Conservation (phyloP, 495 filamentous ascomycete species). For the Podospora pseudocomata region DNA sequence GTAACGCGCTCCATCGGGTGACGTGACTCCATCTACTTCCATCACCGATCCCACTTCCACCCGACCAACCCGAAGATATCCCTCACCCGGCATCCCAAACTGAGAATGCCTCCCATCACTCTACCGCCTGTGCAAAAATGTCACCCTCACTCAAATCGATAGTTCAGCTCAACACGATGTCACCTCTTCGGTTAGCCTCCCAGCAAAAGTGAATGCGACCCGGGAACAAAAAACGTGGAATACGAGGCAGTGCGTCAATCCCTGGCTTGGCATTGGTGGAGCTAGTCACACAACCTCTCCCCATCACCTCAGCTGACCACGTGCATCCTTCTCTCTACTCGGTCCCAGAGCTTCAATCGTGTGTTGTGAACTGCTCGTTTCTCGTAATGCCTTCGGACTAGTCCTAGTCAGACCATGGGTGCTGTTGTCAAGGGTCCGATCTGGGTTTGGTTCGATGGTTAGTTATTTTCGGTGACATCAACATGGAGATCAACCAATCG, state of each 20-base stretch:
- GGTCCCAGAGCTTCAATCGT: neutral
- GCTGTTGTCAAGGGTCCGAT: too few species aligned
- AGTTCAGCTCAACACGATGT: neutral
- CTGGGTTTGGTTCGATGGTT: too few species aligned
- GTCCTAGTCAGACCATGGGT: neutral
- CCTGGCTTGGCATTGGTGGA: neutral
- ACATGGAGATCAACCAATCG: neutral
- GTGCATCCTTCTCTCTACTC: neutral
- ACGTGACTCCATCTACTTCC: neutral
- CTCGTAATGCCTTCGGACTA: neutral
- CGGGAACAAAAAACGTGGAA: neutral
- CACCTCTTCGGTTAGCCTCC: neutral
- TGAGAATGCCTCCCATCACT: neutral
- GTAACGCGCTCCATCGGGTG: neutral
- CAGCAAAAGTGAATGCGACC: neutral
- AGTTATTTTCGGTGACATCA: neutral
- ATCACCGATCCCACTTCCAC: neutral
- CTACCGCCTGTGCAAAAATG: neutral
- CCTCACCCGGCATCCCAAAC: neutral
- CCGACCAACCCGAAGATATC: neutral
- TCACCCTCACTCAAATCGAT: neutral
- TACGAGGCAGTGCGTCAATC: neutral
- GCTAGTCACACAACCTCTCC: neutral
- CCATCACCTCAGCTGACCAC: neutral
- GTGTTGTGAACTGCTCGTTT: neutral